Conservation (phyloP, 257 asterid species). For the Capsicum rhomboideum region DNA sequence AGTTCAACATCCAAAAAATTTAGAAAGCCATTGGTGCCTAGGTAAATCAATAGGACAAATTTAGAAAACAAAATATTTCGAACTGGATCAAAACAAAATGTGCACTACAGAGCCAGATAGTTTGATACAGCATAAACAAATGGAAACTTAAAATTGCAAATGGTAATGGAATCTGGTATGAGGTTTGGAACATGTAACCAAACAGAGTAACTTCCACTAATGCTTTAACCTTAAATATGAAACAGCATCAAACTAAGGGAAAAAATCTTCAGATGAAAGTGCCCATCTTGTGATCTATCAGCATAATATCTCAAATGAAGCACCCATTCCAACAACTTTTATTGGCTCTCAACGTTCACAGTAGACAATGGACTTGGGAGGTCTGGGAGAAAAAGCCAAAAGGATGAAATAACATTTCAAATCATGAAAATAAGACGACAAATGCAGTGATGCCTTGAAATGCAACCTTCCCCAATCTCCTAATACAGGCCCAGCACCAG, state of each 20-base stretch:
- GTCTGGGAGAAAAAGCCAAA: not conserved
- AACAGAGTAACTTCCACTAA: not conserved
- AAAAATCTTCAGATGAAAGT: not conserved
- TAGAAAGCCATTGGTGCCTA: not conserved
- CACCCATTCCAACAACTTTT: not conserved
- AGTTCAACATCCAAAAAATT: not conserved
- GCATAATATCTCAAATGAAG: not conserved
- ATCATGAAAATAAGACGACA: not conserved
- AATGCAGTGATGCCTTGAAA: not conserved
- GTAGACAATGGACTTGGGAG: not conserved
- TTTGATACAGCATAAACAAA: not conserved
- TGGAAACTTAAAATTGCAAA: not conserved
- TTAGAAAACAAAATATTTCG: not conserved
- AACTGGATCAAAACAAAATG: not conserved
- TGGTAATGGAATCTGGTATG: not conserved
- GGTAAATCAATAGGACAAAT: not conserved
- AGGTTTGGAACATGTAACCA: not conserved
- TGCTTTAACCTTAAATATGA: not conserved
- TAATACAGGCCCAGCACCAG: constrained; percentile 86
- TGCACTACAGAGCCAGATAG: not conserved
- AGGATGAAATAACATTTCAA: not conserved
- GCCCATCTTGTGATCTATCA: not conserved
- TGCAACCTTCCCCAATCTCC: constrained; percentile 92
- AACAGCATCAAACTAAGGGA: not conserved
- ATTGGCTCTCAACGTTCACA: not conserved